phyloP scores from a whole-genome alignment of 1,139 yeast genomes.

The Saccharomyces uvarum region DNA sequence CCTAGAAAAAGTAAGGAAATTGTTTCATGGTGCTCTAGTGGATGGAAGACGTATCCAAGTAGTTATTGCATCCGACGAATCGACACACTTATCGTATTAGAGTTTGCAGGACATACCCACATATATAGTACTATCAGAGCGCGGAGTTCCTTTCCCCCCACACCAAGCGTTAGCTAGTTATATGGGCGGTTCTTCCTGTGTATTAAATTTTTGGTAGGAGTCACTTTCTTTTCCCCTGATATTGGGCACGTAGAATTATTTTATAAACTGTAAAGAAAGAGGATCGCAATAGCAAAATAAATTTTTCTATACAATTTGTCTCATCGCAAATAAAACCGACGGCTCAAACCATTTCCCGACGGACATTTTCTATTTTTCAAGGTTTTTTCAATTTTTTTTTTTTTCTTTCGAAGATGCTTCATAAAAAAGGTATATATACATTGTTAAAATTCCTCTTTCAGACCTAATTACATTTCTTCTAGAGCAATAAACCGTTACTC shows the following conservation, averaged over 20 bases:
- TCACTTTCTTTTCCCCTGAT: neutral
- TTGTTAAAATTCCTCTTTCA: neutral
- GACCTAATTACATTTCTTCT: neutral
- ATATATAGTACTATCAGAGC: neutral
- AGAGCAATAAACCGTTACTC: neutral
- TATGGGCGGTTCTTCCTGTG: neutral
- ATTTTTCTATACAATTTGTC: neutral
- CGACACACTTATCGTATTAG: conserved; percentile 9
- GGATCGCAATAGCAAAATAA: neutral
- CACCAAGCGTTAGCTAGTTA: neutral
- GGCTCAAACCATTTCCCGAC: neutral
- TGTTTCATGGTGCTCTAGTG: conserved; percentile 26
- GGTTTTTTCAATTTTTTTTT: neutral
- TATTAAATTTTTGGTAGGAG: neutral
- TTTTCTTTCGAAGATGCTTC: neutral
- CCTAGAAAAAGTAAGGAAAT: conserved; percentile 18
- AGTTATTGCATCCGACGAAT: conserved; percentile 8
- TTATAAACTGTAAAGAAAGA: neutral
- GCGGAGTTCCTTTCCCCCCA: neutral
- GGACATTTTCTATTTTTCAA: neutral
- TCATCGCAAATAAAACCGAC: neutral
- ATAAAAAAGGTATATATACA: neutral
- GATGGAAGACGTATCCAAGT: conserved; percentile 25
- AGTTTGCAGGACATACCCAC: neutral
- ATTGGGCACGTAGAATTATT: neutral